These are phyloP conservation scores for Dactylellina parvicollis DNA, from an alignment of 2,329 filamentous ascomycete genomes.

Conservation along the genomic window DNA sequence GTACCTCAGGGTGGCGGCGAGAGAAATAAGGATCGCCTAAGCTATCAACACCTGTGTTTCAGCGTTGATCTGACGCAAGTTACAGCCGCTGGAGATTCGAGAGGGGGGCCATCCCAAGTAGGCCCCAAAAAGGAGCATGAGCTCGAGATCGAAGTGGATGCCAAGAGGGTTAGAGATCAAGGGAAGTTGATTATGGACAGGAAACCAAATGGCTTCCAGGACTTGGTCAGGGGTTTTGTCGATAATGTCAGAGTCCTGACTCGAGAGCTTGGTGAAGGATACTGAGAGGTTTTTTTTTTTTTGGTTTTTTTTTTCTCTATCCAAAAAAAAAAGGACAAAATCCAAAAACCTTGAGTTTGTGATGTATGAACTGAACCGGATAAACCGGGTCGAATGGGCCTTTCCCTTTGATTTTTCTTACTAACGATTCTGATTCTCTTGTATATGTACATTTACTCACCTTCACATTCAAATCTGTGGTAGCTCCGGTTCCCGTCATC, in stretches of 20 bases:
- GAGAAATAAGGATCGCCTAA: conserved; percentile 87
- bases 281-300: no score
- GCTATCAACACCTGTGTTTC: conserved; percentile 86
- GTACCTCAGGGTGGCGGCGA: conserved; percentile 66
- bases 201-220: conserved; percentile 70
- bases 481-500: not conserved
- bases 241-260: conserved; percentile 75
- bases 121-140: conserved; percentile 75
- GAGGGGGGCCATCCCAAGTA: conserved; percentile 29
- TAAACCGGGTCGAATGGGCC: no score
- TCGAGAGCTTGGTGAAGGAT: conserved; percentile 55
- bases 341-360: not conserved
- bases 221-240: conserved; percentile 76
- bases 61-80: conserved; percentile 95
- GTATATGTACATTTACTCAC: conserved; percentile 18
- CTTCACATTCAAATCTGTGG: not conserved
- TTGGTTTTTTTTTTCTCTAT: no score
- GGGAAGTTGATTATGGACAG: conserved; percentile 68
- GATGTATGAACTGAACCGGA: no score
- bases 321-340: no score
- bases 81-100: conserved; percentile 59
- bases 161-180: conserved; percentile 72
- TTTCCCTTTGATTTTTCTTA: not conserved
- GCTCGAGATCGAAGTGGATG: conserved; percentile 79
- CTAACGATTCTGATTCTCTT: conserved; percentile 25